A percentile compares a stretch with the other conserved stretches of the same genome.
Conservation (phyloP, 345 rosid genomes). For the Toxicodendron radicans region DNA sequence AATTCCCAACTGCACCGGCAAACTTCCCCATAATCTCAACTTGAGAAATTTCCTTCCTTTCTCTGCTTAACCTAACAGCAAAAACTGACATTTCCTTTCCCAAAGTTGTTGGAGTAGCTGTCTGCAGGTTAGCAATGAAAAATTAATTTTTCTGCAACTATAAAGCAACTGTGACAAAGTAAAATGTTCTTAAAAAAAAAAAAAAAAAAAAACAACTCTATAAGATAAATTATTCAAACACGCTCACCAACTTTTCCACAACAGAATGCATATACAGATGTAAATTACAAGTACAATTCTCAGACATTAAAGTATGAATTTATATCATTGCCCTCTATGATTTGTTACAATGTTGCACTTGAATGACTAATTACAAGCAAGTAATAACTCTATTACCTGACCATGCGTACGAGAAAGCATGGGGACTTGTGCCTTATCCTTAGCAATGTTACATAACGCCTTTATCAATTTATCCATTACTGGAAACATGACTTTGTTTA, state of each 20-base stretch:
- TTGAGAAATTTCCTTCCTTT: conserved; percentile 65
- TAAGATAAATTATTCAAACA: background rate
- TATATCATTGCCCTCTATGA: background rate
- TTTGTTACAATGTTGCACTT: background rate
- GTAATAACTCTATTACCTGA: conserved; percentile 52
- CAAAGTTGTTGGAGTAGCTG: conserved; percentile 93
- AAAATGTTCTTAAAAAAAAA: background rate
- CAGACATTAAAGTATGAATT: background rate
- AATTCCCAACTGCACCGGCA: conserved; percentile 97
- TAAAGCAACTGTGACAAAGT: no score
- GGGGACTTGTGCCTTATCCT: conserved; percentile 60
- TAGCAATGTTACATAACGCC: conserved; percentile 59
- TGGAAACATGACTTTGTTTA: conserved; percentile 61
- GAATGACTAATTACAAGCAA: background rate
- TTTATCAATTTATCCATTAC: conserved; percentile 68
- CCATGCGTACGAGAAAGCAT: conserved; percentile 99
- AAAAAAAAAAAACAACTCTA: background rate
- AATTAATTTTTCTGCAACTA: background rate
- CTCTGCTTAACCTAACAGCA: conserved; percentile 78
- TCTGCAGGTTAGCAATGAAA: conserved; percentile 43
- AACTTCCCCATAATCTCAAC: conserved; percentile 85
- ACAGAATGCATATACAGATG: background rate
- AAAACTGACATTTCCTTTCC: conserved; percentile 98
- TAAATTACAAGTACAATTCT: background rate
- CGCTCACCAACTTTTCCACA: background rate